These are phyloP conservation scores for Magnolia kwangsiensis DNA, from an alignment of 164 flowering plant genomes.

Conservation along the genomic window DNA sequence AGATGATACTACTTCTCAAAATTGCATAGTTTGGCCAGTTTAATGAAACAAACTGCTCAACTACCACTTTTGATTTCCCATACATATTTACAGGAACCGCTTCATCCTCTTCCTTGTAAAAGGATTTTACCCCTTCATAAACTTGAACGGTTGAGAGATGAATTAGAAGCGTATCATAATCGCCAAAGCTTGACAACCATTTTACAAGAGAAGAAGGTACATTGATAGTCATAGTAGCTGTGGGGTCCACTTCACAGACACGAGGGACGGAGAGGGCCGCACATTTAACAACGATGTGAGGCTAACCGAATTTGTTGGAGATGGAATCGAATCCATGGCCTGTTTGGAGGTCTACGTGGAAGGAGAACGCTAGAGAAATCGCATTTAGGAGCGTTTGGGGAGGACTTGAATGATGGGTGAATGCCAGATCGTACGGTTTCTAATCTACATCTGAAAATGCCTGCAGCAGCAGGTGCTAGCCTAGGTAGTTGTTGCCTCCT, in stretches of 20 bases:
- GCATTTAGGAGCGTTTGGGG: slow-evolving; percentile 43
- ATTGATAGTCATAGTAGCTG: slow-evolving; percentile 67
- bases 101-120: slow-evolving; percentile 90
- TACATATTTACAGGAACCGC: slow-evolving; percentile 80
- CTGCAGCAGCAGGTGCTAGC: slow-evolving; percentile 81
- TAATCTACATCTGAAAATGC: slow-evolving; percentile 27
- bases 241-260: slow-evolving; percentile 72
- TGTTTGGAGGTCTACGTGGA: slow-evolving; percentile 57
- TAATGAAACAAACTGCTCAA: slow-evolving; percentile 59
- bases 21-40: slow-evolving; percentile 74
- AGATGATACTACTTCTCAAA: slow-evolving; percentile 91
- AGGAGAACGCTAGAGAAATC: slow-evolving; percentile 48
- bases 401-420: slow-evolving; percentile 55
- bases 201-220: slow-evolving; percentile 74
- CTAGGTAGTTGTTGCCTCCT: slow-evolving; percentile 90
- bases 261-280: slow-evolving; percentile 92
- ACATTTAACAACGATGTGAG: slow-evolving; percentile 81
- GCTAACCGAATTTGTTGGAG: slow-evolving; percentile 65
- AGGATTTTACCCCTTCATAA: slow-evolving; percentile 88
- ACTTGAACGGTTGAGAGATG: slow-evolving; percentile 99
- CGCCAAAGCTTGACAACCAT: slow-evolving; percentile 63
- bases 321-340: slow-evolving; percentile 59
- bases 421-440: slow-evolving; percentile 42
- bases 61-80: slow-evolving; percentile 85
- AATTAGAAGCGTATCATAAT: slow-evolving; percentile 46